Percentiles rank a stretch among this genome's conserved stretches.
phyloP scores from a whole-genome alignment of 768 basidiomycete genomes.

The Amanita jacksonii region DNA sequence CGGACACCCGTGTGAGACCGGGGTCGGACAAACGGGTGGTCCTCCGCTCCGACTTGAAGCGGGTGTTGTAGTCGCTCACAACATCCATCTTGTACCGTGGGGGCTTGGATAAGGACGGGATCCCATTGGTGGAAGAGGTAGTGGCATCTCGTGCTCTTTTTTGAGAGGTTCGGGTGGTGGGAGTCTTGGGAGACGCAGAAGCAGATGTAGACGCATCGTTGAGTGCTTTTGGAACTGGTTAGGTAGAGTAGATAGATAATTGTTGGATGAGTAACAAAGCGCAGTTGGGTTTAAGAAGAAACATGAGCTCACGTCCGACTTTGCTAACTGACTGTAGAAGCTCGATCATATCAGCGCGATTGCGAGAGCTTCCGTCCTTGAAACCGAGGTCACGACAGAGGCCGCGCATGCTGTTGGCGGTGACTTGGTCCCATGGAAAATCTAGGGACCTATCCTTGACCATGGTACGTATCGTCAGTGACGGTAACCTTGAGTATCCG shows the following conservation, averaged over 20 bases:
- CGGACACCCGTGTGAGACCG: background rate
- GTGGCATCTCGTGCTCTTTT: background rate
- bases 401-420: constrained; percentile 4
- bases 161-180: background rate
- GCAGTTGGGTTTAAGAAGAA: background rate
- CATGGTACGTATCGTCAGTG: too few relatives aligned
- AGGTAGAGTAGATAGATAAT: too few relatives aligned
- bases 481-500: background rate
- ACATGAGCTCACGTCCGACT: constrained; percentile 2
- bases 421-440: constrained; percentile 7
- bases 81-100: background rate
- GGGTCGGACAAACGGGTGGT: constrained; percentile 1
- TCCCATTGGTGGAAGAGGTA: background rate
- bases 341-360: background rate
- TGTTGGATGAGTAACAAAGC: background rate
- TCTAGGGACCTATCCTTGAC: background rate
- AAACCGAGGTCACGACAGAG: constrained; percentile 7
- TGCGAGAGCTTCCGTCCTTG: background rate
- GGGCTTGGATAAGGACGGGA: background rate
- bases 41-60: constrained; percentile 4
- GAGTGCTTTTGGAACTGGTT: constrained; percentile 3
- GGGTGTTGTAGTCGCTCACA: constrained; percentile 7
- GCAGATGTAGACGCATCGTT: background rate
- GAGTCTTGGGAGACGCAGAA: background rate
- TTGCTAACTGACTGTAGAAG: constrained; percentile 2